These are phyloP conservation scores for Purshia tridentata DNA, from an alignment of 306 rosid genomes.

Conservation along the genomic window DNA sequence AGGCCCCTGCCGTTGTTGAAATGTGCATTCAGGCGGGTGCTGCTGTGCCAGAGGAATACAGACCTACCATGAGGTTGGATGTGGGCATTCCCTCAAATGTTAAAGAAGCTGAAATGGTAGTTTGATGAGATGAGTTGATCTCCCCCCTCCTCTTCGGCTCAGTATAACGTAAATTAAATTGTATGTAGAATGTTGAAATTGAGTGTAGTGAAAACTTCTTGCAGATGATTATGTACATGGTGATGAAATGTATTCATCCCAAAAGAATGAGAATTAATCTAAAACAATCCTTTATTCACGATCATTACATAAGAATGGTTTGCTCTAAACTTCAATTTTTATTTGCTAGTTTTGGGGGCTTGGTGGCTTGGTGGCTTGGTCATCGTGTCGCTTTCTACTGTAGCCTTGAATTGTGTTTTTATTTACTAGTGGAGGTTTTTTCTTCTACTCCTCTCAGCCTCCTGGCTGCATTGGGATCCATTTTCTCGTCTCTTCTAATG, in stretches of 20 bases:
- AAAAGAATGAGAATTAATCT: background rate
- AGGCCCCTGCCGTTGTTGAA: conserved; percentile 87
- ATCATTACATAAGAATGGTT: background rate
- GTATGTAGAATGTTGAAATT: background rate
- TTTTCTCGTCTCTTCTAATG: background rate
- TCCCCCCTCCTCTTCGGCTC: background rate
- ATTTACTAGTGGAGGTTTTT: background rate
- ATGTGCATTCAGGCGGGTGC: conserved; percentile 94
- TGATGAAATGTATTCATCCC: background rate
- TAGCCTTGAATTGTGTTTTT: background rate
- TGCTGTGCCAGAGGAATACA: conserved; percentile 69
- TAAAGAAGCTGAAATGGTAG: conserved; percentile 93
- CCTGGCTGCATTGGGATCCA: background rate
- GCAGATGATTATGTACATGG: background rate
- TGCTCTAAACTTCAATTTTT: background rate
- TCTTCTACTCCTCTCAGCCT: background rate
- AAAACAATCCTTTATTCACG: background rate
- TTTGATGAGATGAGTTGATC: conserved; percentile 39
- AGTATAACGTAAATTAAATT: background rate
- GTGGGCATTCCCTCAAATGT: conserved; percentile 77
- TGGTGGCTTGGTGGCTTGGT: background rate
- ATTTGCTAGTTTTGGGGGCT: background rate
- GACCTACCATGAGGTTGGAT: conserved; percentile 85
- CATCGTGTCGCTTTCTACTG: background rate
- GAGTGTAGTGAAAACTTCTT: background rate